phyloP scores from a whole-genome alignment of 345 rosid species.

The Eucalyptus grandis region DNA sequence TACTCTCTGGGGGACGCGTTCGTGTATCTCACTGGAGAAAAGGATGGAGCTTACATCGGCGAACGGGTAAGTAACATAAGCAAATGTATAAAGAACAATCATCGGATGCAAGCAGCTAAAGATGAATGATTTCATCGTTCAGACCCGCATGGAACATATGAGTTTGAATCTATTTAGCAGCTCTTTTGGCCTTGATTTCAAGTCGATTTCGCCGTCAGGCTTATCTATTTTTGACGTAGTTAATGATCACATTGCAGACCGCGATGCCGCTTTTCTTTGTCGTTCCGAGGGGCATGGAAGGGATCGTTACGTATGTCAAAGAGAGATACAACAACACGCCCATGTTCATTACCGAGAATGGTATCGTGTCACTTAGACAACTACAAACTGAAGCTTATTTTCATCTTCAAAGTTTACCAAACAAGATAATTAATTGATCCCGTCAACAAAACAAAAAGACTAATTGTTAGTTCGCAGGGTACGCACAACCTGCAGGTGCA shows the following conservation, averaged over 20 bases:
- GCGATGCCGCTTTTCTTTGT: neutral
- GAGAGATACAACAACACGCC: slow-evolving; percentile 33
- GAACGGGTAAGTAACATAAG: neutral
- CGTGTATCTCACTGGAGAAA: neutral
- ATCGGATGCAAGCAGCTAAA: neutral
- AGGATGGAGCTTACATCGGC: slow-evolving; percentile 1
- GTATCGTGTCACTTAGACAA: slow-evolving; percentile 1
- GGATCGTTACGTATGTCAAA: slow-evolving; percentile 28
- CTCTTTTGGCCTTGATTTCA: neutral
- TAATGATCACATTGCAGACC: neutral
- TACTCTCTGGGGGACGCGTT: neutral
- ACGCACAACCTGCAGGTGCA: neutral
- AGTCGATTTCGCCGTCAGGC: neutral
- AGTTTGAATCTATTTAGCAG: neutral
- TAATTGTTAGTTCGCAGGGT: neutral
- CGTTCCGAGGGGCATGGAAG: slow-evolving; percentile 42
- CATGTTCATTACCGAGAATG: slow-evolving; percentile 50
- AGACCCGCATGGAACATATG: neutral
- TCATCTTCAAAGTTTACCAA: neutral
- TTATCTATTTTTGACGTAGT: neutral
- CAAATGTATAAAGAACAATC: neutral
- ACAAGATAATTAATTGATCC: neutral
- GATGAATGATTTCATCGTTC: neutral
- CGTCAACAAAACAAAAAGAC: neutral
- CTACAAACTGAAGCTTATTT: neutral